Percentiles rank a stretch among this genome's conserved stretches.
phyloP scores from a whole-genome alignment of 169 alveolate species.

The Toxoplasma gondii region DNA sequence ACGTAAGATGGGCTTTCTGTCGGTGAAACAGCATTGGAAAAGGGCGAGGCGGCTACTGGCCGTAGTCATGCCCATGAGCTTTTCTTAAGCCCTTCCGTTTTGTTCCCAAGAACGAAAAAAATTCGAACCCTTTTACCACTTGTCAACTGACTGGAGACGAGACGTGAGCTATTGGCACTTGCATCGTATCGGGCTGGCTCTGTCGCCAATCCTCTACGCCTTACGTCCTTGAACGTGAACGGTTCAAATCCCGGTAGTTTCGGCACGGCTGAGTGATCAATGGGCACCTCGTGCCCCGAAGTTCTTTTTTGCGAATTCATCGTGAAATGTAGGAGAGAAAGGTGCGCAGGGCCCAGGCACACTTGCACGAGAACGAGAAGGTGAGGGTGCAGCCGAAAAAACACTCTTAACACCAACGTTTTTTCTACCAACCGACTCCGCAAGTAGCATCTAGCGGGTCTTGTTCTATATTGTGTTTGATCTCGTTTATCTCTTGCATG shows the following conservation, averaged over 20 bases:
- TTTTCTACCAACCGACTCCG: background rate
- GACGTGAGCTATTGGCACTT: background rate
- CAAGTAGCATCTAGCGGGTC: background rate
- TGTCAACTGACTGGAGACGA: background rate
- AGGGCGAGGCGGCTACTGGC: background rate
- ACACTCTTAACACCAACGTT: too few relatives aligned
- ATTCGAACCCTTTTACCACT: background rate
- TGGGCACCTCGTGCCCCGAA: background rate
- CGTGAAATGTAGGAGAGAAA: background rate
- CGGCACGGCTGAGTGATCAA: slow-evolving; percentile 22
- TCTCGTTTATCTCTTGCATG: background rate
- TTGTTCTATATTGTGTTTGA: background rate
- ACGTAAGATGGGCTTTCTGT: too few relatives aligned
- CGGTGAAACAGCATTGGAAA: background rate
- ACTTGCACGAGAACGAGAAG: background rate
- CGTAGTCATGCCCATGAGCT: background rate
- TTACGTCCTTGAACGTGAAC: slow-evolving; percentile 4
- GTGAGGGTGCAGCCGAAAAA: background rate
- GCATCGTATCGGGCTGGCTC: background rate
- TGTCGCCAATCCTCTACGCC: background rate
- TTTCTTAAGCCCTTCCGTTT: too few relatives aligned
- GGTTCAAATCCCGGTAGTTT: slow-evolving; percentile 20
- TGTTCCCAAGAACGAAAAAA: background rate
- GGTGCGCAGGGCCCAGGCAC: background rate
- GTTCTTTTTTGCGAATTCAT: background rate